Percentiles rank a stretch among this genome's conserved stretches.
Conservation (phyloP, 2,329 filamentous ascomycete genomes). For the Colletotrichum shisoi region DNA sequence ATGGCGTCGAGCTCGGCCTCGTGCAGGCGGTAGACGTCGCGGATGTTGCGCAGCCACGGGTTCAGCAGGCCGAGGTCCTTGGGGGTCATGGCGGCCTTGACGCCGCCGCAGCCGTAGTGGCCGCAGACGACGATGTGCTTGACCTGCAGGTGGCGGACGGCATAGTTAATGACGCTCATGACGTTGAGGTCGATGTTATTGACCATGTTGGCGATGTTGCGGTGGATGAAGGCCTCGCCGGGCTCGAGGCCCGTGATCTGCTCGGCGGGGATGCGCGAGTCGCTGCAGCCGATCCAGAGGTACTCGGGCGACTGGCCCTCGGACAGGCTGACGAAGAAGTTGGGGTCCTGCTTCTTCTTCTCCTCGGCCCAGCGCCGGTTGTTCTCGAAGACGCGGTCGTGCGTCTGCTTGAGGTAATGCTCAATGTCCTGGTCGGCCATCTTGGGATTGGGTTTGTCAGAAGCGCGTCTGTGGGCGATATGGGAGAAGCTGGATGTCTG, state of each 20-base stretch:
- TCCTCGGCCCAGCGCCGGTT: constrained; percentile 71
- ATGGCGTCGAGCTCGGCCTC: constrained; percentile 74
- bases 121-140: constrained; percentile 83
- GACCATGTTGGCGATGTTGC: constrained; percentile 93
- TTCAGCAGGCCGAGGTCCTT: constrained; percentile 75
- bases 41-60: constrained; percentile 77
- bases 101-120: constrained; percentile 79
- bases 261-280: constrained; percentile 90
- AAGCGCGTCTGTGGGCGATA: constrained; percentile 10
- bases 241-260: constrained; percentile 82
- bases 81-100: constrained; percentile 76
- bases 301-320: constrained; percentile 74
- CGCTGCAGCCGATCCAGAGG: constrained; percentile 90
- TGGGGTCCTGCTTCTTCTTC: constrained; percentile 66
- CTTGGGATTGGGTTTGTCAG: constrained; percentile 27
- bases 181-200: constrained; percentile 81
- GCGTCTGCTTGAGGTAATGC: constrained; percentile 66
- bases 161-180: constrained; percentile 85
- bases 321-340: constrained; percentile 70
- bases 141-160: constrained; percentile 79
- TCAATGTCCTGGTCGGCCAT: constrained; percentile 40
- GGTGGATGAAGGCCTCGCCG: constrained; percentile 93
- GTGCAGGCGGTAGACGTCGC: constrained; percentile 76
- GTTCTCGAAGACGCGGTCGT: constrained; percentile 73
- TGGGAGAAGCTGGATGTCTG: constrained; percentile 19